Evolutionary conservation across 345 rosid species (phyloP), one percentile per base, ranked within the genome.

Genomic region (Carallia pectinifolia): DNA sequence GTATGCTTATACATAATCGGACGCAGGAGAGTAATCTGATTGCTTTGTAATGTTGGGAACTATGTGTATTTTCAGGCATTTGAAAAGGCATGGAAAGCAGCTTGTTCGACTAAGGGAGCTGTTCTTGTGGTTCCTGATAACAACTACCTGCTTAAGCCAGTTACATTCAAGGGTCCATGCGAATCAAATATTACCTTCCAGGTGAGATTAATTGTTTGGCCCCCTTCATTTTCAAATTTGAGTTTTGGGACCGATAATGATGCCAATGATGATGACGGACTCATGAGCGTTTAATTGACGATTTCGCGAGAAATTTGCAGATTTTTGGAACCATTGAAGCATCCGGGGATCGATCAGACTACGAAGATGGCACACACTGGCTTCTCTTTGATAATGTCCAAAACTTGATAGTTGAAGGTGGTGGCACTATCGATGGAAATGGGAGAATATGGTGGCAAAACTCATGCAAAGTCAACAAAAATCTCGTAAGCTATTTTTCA

Each of bases 381-480:
- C 74, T 93, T 50, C 5, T 76, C 15, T 88, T 93, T 69, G 84
- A 84, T 4, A 48, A 60, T 10, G 81, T 93, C 56, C 29, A 85
- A 5, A 77, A 78, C 71, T 38, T 93, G 37, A 29, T 72, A 0
- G 83, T 93, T 5, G 77, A 82, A 66, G 98, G 97, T 19, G 96
- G 89, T 15, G 87, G 90, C 53, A 79, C 69, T 34, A 78, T 93
- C 1, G 79, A 93, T 65, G 98, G 98, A 12, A 88, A 89, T 53
- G 98, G 98, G 29, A 77, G 85, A 27, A 80, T 86, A 7, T 93
- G 98, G 97, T 93, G 98, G 97, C 58, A 89, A 76, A 85, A 85
- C 71, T 93, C 98, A 9, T 90, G 98, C 89, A 93, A 93, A 85
- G 47, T 86, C 70, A 66, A 89, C 58, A 81, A 89, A 81, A 23